phyloP scores from a whole-genome alignment of 176 grass and related monocot genomes.

The Phyllostachys edulis region DNA sequence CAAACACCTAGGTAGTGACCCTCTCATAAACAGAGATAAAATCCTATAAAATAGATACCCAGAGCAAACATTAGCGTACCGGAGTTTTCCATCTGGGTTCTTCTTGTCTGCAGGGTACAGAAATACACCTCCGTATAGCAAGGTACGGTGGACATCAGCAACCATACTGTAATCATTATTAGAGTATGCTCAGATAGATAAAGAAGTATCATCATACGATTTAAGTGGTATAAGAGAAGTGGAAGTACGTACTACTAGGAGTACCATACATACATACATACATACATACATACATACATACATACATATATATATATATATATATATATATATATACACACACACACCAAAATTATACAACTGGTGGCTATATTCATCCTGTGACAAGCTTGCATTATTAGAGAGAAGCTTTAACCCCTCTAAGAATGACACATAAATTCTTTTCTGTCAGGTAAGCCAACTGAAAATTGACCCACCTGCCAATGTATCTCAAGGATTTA shows the following conservation, averaged over 20 bases:
- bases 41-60: no score
- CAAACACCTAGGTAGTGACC: no score
- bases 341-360: background rate
- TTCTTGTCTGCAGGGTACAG: conserved; percentile 97
- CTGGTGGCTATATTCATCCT: background rate
- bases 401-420: background rate
- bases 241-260: no score
- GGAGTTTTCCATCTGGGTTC: conserved; percentile 81
- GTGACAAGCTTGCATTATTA: background rate
- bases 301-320: no score
- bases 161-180: conserved; percentile 69
- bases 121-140: conserved; percentile 94
- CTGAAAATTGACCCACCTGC: conserved; percentile 53
- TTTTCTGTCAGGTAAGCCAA: background rate
- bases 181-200: no score
- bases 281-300: no score
- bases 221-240: no score
- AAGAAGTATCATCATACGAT: no score
- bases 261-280: no score
- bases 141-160: conserved; percentile 93
- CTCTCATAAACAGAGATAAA: no score
- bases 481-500: conserved; percentile 95
- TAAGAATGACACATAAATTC: background rate
- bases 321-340: no score
- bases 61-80: conserved; percentile 34